Evolutionary conservation across 192 early-diverging fungal genomes (phyloP), one percentile per base, ranked within the genome.

Genomic region (Coemansia sp.): DNA sequence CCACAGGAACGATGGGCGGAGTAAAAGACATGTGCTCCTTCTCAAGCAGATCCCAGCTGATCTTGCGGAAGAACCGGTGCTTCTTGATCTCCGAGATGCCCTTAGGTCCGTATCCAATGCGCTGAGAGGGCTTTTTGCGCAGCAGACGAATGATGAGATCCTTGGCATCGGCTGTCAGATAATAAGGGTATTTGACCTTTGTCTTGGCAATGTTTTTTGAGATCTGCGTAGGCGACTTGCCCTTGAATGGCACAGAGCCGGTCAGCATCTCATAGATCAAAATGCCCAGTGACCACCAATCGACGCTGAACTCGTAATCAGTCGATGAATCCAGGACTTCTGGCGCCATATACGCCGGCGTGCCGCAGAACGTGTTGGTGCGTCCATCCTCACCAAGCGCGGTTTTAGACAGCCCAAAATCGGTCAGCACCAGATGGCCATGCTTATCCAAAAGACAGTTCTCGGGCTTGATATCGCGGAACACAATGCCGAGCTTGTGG

Each of bases 201-300:
- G 90, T 91, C 67, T 91, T 92, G 59, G 91, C 68, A 63, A 97
- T 95, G 59, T 81, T 85, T 54, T 94, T 92, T 83, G 91, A 85
- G 28, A 95, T 89, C 73, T 94, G 90, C 70, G 91, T 90, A 31
- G 89, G 88, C 56, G 91, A 89, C 68, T 76, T 84, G 34, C 91
- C 91, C 22, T 85, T 87, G 81, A 96, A 98, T 10, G 92, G 89
- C 22, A 90, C 88, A 38, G 78, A 73, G 17, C 95, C 93, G 1
- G 90, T 94, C 48, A 97, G 76, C 95, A 97, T 96, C 64, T 94
- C 92, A 69, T 87, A 97, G 62, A 96, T 73, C 74, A 98, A 84
- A 30, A 96, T 85, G 29, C 95, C 95, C 66, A 96, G 80, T 31
- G 87, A 88, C 96, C 96, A 98, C 83, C 90, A 95, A 78, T 98